Evolutionary conservation across 345 rosid species (phyloP), one percentile per base, ranked within the genome.

Genomic region (Citrus medica): DNA sequence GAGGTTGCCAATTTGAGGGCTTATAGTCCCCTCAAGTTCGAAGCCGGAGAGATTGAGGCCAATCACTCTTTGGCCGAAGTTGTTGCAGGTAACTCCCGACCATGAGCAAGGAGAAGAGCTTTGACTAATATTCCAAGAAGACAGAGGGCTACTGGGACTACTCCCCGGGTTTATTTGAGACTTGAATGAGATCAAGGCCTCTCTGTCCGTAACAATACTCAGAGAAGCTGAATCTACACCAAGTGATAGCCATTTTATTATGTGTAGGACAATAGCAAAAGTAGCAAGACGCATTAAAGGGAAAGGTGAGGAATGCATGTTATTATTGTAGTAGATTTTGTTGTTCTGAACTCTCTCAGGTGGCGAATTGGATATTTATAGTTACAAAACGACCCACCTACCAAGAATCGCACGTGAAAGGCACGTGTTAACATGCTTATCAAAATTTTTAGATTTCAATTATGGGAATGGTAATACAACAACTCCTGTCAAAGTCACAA

Each of bases 11-110:
- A 89, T 81, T 4, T 72, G 72, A 48, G 90, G 86, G 48, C 81
- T 84, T 72, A 89, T 83, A 14, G 85, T 72, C 2, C 92, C 92
- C 33, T 25, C 60, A 48, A 87, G 77, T 7, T 79, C 61, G 21
- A 70, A 59, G 32, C 79, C 75, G 19, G 88, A 73, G 28, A 80
- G 82, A 30, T 72, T 69, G 25, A 87, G 86, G n/a, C 73, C 84
- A 42, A 74, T 27, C 61, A 89, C 90, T 84, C 92, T 80, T 21
- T 69, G 58, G 80, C 60, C 67, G 3, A 48, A 48, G 24, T 27
- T 38, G 69, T 82, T 64, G 84, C 90, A 89, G 74, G 75, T n/a
- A 73, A 87, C 86, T 60, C 92, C 90, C 0, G 88, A 77, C 90
- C 92, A 87, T 9, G 76, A 81, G 68, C 90, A 88, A 16, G 87